phyloP scores from a whole-genome alignment of 1,139 yeast genomes.

The Hyphopichia pseudoburtonii region DNA sequence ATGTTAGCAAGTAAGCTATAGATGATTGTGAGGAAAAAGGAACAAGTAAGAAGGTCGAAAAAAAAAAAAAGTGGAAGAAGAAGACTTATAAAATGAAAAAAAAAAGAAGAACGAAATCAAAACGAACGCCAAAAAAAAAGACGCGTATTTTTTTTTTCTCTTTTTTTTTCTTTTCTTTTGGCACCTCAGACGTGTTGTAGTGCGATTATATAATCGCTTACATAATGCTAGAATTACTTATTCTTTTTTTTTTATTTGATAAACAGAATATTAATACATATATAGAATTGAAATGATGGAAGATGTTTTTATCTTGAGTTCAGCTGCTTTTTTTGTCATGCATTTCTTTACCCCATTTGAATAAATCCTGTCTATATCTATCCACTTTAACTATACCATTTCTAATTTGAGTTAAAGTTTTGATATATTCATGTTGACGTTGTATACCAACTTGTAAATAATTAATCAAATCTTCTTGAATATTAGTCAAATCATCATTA shows the following conservation, averaged over 20 bases:
- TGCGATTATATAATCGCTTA: no score
- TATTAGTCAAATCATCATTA: constrained; percentile 25
- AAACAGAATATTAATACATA: neutral
- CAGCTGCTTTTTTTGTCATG: constrained; percentile 55
- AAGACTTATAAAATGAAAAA: neutral
- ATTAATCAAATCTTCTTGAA: constrained; percentile 45
- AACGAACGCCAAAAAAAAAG: neutral
- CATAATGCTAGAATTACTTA: no score
- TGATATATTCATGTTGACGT: constrained; percentile 85
- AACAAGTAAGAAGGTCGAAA: no score
- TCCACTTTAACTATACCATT: constrained; percentile 78
- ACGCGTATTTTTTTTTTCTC: neutral
- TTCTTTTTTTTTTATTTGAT: no score
- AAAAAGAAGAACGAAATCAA: constrained; percentile 1
- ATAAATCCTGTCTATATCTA: constrained; percentile 64
- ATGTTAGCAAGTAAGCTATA: neutral
- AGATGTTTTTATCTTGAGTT: neutral
- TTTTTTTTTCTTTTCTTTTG: no score
- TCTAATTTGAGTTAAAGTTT: constrained; percentile 70
- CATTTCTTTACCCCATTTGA: constrained; percentile 85
- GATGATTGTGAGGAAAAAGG: no score
- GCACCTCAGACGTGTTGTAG: no score
- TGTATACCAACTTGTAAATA: constrained; percentile 60
- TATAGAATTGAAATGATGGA: neutral
- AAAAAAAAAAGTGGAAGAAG: constrained; percentile 2